phyloP scores from a whole-genome alignment of 129 eudicot species.

The Saposhnikovia divaricata region DNA sequence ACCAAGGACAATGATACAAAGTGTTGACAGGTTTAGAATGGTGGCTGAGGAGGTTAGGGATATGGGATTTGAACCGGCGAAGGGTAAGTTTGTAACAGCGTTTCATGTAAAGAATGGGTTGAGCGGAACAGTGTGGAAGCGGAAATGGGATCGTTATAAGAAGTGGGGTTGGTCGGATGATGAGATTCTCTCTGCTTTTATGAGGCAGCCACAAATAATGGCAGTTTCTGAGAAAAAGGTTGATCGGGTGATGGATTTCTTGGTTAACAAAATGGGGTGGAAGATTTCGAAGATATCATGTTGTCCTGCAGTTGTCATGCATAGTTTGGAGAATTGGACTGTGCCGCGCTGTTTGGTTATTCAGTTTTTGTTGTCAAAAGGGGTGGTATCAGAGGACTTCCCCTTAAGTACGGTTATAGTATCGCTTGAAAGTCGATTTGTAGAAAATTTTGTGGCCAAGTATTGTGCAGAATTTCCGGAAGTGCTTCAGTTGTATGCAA shows the following conservation, averaged over 20 bases:
- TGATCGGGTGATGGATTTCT: constrained; percentile 14
- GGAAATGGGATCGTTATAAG: constrained; percentile 15
- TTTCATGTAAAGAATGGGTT: background rate
- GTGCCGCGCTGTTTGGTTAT: constrained; percentile 11
- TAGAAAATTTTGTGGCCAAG: background rate
- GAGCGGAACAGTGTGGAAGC: background rate
- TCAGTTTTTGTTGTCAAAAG: constrained; percentile 7
- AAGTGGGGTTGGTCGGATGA: constrained; percentile 31
- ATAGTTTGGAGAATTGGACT: constrained; percentile 12
- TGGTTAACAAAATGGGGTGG: constrained; percentile 23
- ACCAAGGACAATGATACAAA: constrained; percentile 2
- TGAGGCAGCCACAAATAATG: constrained; percentile 11
- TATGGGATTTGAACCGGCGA: constrained; percentile 1
- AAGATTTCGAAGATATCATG: background rate
- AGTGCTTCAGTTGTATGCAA: constrained; percentile 7
- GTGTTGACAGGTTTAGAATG: background rate
- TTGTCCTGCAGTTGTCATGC: background rate
- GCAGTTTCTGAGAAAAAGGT: constrained; percentile 20
- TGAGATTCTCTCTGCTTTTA: constrained; percentile 18
- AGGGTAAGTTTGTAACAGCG: background rate
- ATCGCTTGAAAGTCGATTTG: background rate
- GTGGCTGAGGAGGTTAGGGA: constrained; percentile 5
- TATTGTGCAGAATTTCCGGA: constrained; percentile 7
- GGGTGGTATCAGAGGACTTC: background rate
- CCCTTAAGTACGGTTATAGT: background rate